Evolutionary conservation across 2,329 filamentous ascomycete genomes (phyloP), one percentile per base, ranked within the genome.

Genomic region (Colletotrichum sp.): DNA sequence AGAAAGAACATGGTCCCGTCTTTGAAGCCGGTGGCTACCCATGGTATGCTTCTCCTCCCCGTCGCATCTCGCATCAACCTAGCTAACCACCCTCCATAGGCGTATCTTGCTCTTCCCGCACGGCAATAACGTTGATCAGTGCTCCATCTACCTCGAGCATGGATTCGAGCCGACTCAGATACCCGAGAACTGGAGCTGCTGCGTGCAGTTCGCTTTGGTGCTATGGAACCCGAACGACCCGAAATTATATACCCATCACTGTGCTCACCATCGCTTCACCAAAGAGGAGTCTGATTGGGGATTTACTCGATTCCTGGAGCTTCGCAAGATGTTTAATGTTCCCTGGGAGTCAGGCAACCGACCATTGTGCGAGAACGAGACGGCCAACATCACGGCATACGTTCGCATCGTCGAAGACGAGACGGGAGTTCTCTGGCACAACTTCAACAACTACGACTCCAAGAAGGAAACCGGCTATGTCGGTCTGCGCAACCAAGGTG

Each of bases 381-480:
- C 88, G 9, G 94, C 93, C 81, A 95, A 95, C 81, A 93, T 98
- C 81, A 97, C 95, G 1, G 95, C 95, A 71, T 98, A 95, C 80
- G 90, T 98, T 63, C 91, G 95, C 68, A 89, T 97, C 66, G 92
- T 97, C 65, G 95, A 97, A 81, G 95, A 98, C 81, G 95, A 96
- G 78, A 98, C 95, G 1, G 95, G 95, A 71, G 95, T 97, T 6
- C 84, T 98, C 75, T 98, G 95, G 95, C 95, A 98, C 86, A 97
- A 95, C 85, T 96, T 98, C 84, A 90, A 92, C 83, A 96, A 96
- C 86, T 99, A 99, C 84, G 96, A 99, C 83, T 99, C 97, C n/a
- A 99, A 99, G 87, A 98, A 97, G 84, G 96, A 98, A 86, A 99
- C 97, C 0, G 97, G 97, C 73, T 99, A 96, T 88, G 97, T 99